Evolutionary conservation across 2,329 filamentous ascomycete species (phyloP).

Genomic region (Chlorencoelia australis): DNA sequence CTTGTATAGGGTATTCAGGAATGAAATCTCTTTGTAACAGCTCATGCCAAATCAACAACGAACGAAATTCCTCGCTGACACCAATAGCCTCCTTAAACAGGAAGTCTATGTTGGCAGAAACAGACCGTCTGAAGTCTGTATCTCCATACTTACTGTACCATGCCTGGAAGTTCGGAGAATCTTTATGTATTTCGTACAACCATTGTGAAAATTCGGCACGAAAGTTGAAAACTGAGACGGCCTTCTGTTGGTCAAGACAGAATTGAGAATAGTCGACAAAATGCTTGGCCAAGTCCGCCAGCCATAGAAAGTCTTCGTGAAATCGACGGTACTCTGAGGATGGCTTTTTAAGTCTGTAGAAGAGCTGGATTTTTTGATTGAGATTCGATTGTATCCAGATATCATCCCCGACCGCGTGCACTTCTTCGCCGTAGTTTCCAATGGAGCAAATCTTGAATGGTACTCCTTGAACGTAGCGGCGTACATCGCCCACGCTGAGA

Average conservation of each 20-base stretch:
- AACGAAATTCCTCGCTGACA: constrained; percentile 19
- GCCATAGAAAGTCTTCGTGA: constrained; percentile 55
- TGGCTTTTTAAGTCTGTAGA: constrained; percentile 52
- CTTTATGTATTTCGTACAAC: constrained; percentile 37
- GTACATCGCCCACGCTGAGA: constrained; percentile 35
- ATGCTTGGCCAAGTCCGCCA: constrained; percentile 61
- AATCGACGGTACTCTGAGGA: constrained; percentile 52
- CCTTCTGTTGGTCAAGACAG: constrained; percentile 11
- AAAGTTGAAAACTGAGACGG: constrained; percentile 47
- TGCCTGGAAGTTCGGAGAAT: constrained; percentile 31
- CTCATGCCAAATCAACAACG: constrained; percentile 30
- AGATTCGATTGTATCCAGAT: constrained; percentile 54
- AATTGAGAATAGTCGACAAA: constrained; percentile 49
- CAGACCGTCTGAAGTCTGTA: constrained; percentile 52
- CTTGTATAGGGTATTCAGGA: constrained; percentile 15
- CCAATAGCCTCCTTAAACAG: constrained; percentile 54
- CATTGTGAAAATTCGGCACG: constrained; percentile 45
- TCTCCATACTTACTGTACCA: constrained; percentile 46
- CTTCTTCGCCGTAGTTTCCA: constrained; percentile 49
- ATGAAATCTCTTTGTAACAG: constrained; percentile 25
- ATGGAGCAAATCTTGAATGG: constrained; percentile 51
- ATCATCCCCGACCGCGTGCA: constrained; percentile 38
- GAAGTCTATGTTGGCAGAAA: constrained; percentile 52
- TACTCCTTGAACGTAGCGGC: constrained; percentile 42
- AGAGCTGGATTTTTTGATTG: constrained; percentile 39